phyloP scores from a whole-genome alignment of 2,329 filamentous ascomycete genomes.

The Sporothrix mexicana region DNA sequence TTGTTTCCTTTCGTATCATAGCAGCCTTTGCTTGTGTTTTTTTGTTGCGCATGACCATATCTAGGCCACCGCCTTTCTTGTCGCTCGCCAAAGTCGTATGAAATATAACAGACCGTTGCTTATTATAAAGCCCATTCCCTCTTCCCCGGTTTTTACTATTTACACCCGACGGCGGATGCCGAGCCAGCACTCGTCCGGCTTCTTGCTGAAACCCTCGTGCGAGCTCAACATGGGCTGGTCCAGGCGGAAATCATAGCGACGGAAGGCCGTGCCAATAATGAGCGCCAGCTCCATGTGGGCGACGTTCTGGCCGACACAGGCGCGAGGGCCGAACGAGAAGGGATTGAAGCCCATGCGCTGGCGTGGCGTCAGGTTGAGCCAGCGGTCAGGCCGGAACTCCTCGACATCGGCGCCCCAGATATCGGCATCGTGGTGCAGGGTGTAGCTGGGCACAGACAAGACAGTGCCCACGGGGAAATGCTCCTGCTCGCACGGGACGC shows the following conservation, averaged over 20 bases:
- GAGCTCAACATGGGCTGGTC: slow-evolving; percentile 31
- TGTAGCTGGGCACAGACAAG: slow-evolving; percentile 35
- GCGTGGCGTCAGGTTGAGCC: slow-evolving; percentile 36
- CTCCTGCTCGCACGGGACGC: slow-evolving; percentile 26
- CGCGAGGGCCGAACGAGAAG: slow-evolving; percentile 35
- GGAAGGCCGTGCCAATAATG: slow-evolving; percentile 35
- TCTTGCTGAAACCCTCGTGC: slow-evolving; percentile 36
- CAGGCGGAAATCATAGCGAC: slow-evolving; percentile 34
- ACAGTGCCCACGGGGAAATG: slow-evolving; percentile 35
- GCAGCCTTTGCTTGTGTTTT: no score
- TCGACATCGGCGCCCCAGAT: slow-evolving; percentile 43
- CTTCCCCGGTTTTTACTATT: no score
- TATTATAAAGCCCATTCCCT: no score
- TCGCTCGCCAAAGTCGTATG: no score
- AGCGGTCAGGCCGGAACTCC: slow-evolving; percentile 40
- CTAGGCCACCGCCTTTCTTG: no score
- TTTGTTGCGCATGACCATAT: no score
- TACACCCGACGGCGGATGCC: slow-evolving; percentile 31
- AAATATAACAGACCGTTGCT: no score
- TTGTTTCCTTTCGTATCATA: no score
- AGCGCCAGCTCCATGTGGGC: slow-evolving; percentile 37
- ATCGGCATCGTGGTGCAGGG: slow-evolving; percentile 34
- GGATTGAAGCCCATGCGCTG: slow-evolving; percentile 36
- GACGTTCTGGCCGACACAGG: slow-evolving; percentile 37
- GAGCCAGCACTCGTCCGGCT: slow-evolving; percentile 34